These are phyloP conservation scores for Hortaea sp. DNA, from an alignment of 2,329 filamentous ascomycete genomes.

Conservation along the genomic window DNA sequence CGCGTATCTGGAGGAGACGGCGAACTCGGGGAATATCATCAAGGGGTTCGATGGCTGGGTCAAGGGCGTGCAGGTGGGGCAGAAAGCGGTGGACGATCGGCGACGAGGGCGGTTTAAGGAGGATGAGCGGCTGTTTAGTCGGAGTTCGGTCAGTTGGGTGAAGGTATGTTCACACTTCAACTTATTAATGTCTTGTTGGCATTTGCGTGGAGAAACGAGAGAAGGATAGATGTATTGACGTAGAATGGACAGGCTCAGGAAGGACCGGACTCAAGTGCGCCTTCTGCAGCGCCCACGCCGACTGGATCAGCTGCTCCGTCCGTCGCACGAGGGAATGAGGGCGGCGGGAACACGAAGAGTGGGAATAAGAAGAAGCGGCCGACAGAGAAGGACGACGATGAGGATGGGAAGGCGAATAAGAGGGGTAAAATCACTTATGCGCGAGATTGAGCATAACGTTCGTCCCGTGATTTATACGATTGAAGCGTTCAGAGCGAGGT, in stretches of 20 bases:
- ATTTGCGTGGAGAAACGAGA: not conserved
- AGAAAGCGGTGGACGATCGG: conserved; percentile 45
- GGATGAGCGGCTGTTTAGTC: conserved; percentile 59
- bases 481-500: too few relatives aligned
- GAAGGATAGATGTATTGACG: not conserved
- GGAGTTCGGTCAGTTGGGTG: conserved; percentile 27
- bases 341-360: conserved; percentile 30
- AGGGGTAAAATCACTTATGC: conserved; percentile 42
- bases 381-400: conserved; percentile 36
- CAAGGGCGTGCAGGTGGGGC: conserved; percentile 57
- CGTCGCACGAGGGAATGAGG: conserved; percentile 33
- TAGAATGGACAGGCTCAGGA: conserved; percentile 16
- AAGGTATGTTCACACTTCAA: too few relatives aligned
- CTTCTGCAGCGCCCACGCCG: conserved; percentile 39
- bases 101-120: conserved; percentile 58
- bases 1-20: conserved; percentile 82
- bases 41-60: conserved; percentile 97
- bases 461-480: too few relatives aligned
- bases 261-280: conserved; percentile 26
- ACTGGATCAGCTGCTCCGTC: conserved; percentile 36
- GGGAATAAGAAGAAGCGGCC: conserved; percentile 38
- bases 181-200: too few relatives aligned
- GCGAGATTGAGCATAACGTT: too few relatives aligned
- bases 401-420: conserved; percentile 35
- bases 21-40: conserved; percentile 82